These are phyloP conservation scores for Fermentozyma sake DNA, from an alignment of 1,139 yeast species.

Conservation along the genomic window DNA sequence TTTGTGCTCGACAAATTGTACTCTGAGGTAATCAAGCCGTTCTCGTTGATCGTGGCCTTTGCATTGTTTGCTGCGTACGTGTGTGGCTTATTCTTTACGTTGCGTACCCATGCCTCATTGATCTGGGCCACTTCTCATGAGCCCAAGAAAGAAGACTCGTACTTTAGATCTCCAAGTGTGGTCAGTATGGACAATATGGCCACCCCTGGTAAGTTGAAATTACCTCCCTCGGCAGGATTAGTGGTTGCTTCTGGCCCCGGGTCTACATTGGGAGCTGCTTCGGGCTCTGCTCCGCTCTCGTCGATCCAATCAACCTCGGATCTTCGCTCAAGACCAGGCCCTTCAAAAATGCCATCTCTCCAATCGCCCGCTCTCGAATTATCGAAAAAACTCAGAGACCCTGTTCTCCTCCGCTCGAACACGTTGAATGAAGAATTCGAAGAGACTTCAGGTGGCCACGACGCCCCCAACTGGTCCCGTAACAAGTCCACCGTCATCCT, in stretches of 20 bases:
- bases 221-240: conserved; percentile 10
- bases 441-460: conserved; percentile 67
- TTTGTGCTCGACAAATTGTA: conserved; percentile 64
- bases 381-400: too few species aligned
- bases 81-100: conserved; percentile 89
- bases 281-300: not conserved
- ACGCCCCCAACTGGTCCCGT: conserved; percentile 96
- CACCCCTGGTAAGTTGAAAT: conserved; percentile 4
- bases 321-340: conserved; percentile 1
- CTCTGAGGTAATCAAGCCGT: conserved; percentile 66
- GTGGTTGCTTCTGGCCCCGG: conserved; percentile 4
- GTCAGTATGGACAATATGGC: conserved; percentile 1
- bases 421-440: conserved; percentile 27
- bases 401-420: too few species aligned
- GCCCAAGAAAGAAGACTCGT: conserved; percentile 18
- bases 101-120: conserved; percentile 92
- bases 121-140: conserved; percentile 74
- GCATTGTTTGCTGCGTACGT: conserved; percentile 79
- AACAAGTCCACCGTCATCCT: conserved; percentile 80
- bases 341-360: conserved; percentile 4
- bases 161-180: conserved; percentile 25
- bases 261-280: conserved; percentile 1
- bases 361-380: too few species aligned
- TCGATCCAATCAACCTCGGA: not conserved
- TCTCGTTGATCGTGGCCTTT: conserved; percentile 74